Base-by-base conservation (phyloP, 805 yeast genomes). In the Metschnikowia peoriensis region DNA sequence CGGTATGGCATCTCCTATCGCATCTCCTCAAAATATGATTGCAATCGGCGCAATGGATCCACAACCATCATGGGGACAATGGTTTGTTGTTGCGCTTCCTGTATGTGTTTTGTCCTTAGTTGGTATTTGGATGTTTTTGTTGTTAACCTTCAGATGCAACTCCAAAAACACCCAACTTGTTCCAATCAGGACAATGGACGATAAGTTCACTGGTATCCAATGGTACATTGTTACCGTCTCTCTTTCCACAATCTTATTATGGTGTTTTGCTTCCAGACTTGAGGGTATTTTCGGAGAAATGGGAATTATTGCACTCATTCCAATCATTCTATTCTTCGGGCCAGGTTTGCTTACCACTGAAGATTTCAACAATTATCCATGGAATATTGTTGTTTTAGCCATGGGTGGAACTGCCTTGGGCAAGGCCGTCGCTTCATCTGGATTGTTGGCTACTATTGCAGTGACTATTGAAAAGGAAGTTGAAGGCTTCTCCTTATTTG, bases 361-460 rank as follows among this genome's bases (percentile, higher is more conserved):
- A 16, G 83, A 79, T 55, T 71, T 79, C 53, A 78, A 78, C 65
- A 76, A 74, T 54, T 78, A 73, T 62, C 83, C 83, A 11, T 79
- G 83, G 83, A 68, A 76, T n/a, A 79, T 79, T 57, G 80, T 79
- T 15, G 69, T 78, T 47, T 71, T 79, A 58, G 82, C 82, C 1
- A 79, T 78, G 82, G 83, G 83, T 50, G 83, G 83, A 61, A 71
- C 76, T 53, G 82, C 82, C 3, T 69, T 79, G 49, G 83, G 83
- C 50, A 76, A 72, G 50, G 82, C 81, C 28, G 78, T 79, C 14
- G 67, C 77, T 0, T 76, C 81, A 0, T 77, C 81, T 2, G 82
- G 83, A 5, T 67, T 79, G 50, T 66, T 79, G 49, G 65, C 66
- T 32, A 76, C 81, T 10, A 75, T 78, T 53, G 82, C 82, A 12